phyloP scores from a whole-genome alignment of 768 basidiomycete species.

The Lactarius hengduanensis region DNA sequence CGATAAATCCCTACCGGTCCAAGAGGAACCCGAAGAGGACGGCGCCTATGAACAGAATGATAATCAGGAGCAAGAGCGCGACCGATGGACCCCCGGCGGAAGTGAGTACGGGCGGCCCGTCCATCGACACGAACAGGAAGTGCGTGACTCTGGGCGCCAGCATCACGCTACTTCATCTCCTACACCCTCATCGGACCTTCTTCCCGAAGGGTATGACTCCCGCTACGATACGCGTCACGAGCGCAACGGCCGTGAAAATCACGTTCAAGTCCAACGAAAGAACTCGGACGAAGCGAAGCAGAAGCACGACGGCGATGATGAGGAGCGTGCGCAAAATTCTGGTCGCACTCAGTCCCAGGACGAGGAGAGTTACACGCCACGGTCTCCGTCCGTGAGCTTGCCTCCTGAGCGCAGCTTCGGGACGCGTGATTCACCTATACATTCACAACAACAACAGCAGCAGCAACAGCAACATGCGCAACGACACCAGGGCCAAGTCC shows the following conservation, averaged over 20 bases:
- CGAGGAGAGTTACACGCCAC: slow-evolving; percentile 30
- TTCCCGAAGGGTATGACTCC: slow-evolving; percentile 25
- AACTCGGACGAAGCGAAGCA: slow-evolving; percentile 8
- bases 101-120: slow-evolving; percentile 22
- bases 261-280: slow-evolving; percentile 7
- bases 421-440: slow-evolving; percentile 16
- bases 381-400: slow-evolving; percentile 25
- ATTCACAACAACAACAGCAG: slow-evolving; percentile 11
- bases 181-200: slow-evolving; percentile 29
- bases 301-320: slow-evolving; percentile 14
- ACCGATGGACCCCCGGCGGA: slow-evolving; percentile 21
- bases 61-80: slow-evolving; percentile 22
- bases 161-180: slow-evolving; percentile 23
- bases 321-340: slow-evolving; percentile 19
- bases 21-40: slow-evolving; percentile 29
- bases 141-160: slow-evolving; percentile 19
- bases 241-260: slow-evolving; percentile 17
- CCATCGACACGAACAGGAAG: slow-evolving; percentile 25
- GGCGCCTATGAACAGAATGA: slow-evolving; percentile 6
- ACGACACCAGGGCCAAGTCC: neutral
- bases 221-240: slow-evolving; percentile 27
- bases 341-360: slow-evolving; percentile 25
- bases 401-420: slow-evolving; percentile 16
- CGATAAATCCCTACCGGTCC: slow-evolving; percentile 29
- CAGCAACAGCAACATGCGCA: slow-evolving; percentile 12